These are phyloP conservation scores for Eimeria necatrix DNA, from an alignment of 169 alveolate species.

Conservation along the genomic window DNA sequence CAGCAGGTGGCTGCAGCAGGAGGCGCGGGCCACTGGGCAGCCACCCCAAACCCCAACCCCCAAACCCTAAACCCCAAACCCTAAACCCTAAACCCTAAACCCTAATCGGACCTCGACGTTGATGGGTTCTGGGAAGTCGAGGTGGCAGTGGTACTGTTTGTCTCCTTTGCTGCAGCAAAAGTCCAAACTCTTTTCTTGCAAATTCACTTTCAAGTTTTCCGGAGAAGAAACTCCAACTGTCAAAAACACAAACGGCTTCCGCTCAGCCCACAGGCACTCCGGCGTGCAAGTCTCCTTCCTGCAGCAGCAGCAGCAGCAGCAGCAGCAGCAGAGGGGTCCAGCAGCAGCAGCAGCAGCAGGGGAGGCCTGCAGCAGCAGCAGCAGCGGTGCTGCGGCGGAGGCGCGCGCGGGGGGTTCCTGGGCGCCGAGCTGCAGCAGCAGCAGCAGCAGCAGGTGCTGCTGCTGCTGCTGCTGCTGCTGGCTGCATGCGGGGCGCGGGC, in stretches of 20 bases:
- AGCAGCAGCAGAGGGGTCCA: neutral
- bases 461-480: conserved; percentile 20
- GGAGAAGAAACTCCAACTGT: conserved; percentile 69
- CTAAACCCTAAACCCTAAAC: conserved; percentile 5
- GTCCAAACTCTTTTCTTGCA: conserved; percentile 61
- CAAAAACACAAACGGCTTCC: conserved; percentile 72
- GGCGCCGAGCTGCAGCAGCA: too few species aligned
- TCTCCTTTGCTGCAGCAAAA: conserved; percentile 51
- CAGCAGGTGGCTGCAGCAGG: neutral
- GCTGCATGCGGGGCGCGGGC: neutral
- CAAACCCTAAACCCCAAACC: neutral
- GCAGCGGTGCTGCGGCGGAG: neutral
- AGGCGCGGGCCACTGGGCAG: too few species aligned
- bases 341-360: neutral
- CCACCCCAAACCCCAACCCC: neutral
- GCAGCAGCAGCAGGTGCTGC: conserved; percentile 21
- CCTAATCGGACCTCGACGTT: conserved; percentile 71
- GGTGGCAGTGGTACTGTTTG: conserved; percentile 59
- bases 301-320: neutral
- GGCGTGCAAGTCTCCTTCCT: conserved; percentile 65
- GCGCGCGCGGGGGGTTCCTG: too few species aligned
- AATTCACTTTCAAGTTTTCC: conserved; percentile 62
- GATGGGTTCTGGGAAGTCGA: conserved; percentile 75
- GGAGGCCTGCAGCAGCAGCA: neutral
- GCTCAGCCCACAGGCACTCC: conserved; percentile 79